These are phyloP conservation scores for Mucor mucedo DNA, from an alignment of 371 early-diverging fungal species.

Conservation along the genomic window DNA sequence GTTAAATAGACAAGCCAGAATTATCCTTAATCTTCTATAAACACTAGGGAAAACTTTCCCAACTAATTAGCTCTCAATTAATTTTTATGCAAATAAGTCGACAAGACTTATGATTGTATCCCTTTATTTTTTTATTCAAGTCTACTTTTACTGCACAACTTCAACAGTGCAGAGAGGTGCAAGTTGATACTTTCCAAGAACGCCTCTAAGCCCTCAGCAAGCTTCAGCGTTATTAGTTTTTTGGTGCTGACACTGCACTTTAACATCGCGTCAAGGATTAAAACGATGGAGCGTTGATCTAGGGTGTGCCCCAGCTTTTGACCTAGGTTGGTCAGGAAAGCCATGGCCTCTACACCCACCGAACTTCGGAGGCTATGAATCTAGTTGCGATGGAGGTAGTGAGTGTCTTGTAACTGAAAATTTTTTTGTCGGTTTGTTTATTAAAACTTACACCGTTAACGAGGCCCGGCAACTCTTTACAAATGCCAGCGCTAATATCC, in stretches of 20 bases:
- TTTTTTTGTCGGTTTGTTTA: too few relatives aligned
- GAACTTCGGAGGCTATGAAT: constrained; percentile 42
- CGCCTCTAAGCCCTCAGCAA: constrained; percentile 21
- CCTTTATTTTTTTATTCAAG: too few relatives aligned
- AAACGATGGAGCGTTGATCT: constrained; percentile 32
- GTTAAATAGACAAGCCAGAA: too few relatives aligned
- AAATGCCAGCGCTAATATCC: constrained; percentile 7
- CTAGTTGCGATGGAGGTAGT: constrained; percentile 14
- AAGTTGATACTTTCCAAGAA: constrained; percentile 32
- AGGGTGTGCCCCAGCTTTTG: constrained; percentile 23
- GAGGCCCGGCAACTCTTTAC: constrained; percentile 5
- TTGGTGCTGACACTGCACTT: constrained; percentile 35
- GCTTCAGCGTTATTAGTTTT: constrained; percentile 22
- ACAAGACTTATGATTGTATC: too few relatives aligned
- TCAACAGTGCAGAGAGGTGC: constrained; percentile 25
- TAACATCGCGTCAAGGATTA: constrained; percentile 31
- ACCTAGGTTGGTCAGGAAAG: constrained; percentile 30
- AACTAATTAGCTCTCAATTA: too few relatives aligned
- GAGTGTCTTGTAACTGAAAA: not conserved
- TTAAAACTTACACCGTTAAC: constrained; percentile 20
- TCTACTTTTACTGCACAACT: constrained; percentile 18
- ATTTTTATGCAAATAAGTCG: too few relatives aligned
- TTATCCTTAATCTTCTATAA: too few relatives aligned
- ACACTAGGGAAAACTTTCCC: too few relatives aligned
- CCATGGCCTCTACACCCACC: constrained; percentile 31